phyloP scores from a whole-genome alignment of 1,139 yeast species.

The Lipomyces yarrowii region DNA sequence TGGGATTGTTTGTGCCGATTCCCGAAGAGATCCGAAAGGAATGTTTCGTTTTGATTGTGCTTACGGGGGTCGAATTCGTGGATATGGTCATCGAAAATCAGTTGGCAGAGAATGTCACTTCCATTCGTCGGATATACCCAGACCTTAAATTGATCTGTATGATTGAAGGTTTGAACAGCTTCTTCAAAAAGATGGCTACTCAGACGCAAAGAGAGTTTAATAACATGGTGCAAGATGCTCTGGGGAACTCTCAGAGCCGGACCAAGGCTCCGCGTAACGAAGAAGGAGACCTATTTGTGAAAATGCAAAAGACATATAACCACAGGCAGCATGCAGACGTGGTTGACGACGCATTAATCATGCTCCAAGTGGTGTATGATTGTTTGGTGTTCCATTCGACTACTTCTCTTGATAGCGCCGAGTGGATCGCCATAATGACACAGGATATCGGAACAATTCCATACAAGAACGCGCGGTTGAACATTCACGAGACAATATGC shows the following conservation, averaged over 20 bases:
- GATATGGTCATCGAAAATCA: constrained; percentile 17
- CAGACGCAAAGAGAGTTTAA: constrained; percentile 27
- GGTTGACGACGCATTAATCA: constrained; percentile 31
- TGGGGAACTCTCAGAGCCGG: constrained; percentile 11
- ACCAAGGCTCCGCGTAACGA: constrained; percentile 1
- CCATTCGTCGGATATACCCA: constrained; percentile 15
- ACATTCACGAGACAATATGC: constrained; percentile 29
- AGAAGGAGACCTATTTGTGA: constrained; percentile 5
- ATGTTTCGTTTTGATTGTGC: constrained; percentile 22
- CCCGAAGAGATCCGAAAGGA: constrained; percentile 30
- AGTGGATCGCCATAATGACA: constrained; percentile 31
- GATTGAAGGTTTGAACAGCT: constrained; percentile 31
- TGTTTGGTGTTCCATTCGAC: constrained; percentile 31
- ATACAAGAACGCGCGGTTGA: constrained; percentile 24
- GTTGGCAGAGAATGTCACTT: constrained; percentile 14
- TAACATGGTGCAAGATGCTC: constrained; percentile 26
- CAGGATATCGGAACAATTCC: constrained; percentile 34
- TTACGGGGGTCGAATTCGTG: constrained; percentile 29
- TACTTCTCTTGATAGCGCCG: constrained; percentile 30
- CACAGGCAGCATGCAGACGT: constrained; percentile 12
- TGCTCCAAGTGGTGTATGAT: constrained; percentile 26
- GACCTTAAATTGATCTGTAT: constrained; percentile 25
- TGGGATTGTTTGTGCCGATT: constrained; percentile 33
- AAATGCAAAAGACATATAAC: constrained; percentile 3
- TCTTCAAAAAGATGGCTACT: constrained; percentile 20